Conservation (phyloP, 441 rosid species). For the Aleurites moluccanus region DNA sequence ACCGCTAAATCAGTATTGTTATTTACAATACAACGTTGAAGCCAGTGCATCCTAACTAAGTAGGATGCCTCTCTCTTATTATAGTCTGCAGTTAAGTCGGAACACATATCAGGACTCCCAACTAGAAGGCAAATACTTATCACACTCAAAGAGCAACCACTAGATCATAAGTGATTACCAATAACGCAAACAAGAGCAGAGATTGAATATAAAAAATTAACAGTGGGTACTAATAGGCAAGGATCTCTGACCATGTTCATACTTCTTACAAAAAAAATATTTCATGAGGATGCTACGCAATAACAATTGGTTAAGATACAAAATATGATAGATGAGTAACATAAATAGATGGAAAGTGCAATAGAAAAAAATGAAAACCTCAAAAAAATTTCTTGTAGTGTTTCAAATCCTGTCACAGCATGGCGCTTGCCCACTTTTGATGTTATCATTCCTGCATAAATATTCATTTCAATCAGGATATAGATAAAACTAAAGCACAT, state of each 20-base stretch:
- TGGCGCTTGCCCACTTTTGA: slow-evolving; percentile 93
- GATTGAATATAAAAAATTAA: background rate
- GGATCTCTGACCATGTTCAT: background rate
- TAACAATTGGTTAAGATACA: background rate
- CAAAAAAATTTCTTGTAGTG: slow-evolving; percentile 73
- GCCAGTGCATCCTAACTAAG: background rate
- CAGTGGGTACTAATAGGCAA: background rate
- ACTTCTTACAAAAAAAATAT: background rate
- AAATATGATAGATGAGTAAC: background rate
- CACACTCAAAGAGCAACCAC: background rate
- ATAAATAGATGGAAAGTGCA: background rate
- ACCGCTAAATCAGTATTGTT: background rate
- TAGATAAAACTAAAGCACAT: background rate
- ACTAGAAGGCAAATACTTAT: background rate
- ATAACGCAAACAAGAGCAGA: background rate
- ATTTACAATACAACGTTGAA: background rate
- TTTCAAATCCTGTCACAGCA: slow-evolving; percentile 86
- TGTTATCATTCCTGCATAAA: slow-evolving; percentile 76
- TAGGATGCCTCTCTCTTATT: background rate
- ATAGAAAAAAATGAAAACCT: slow-evolving; percentile 38
- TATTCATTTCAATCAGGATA: slow-evolving; percentile 14
- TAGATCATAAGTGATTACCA: background rate
- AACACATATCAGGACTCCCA: background rate
- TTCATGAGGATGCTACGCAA: background rate
- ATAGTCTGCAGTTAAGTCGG: background rate